A percentile compares a stretch with the other conserved stretches of the same genome.
Evolutionary conservation across 1,284 basidiomycete genomes (phyloP).

Genomic region (Pulveroboletus sp.): DNA sequence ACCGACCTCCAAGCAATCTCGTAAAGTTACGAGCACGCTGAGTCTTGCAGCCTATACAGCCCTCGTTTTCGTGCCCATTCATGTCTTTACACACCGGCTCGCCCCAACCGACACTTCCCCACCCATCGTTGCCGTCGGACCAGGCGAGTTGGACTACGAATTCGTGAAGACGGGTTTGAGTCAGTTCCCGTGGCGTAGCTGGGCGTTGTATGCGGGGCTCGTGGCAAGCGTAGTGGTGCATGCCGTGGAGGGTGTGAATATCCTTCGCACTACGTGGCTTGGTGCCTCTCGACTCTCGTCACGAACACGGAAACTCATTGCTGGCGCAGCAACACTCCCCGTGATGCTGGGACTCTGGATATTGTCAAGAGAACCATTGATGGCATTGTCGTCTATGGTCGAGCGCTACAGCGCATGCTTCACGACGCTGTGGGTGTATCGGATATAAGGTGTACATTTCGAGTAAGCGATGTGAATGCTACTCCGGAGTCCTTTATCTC

Average conservation of each 20-base stretch:
- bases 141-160: slow-evolving; percentile 72
- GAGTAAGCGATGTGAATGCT: neutral
- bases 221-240: slow-evolving; percentile 55
- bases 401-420: slow-evolving; percentile 43
- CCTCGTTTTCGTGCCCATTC: slow-evolving; percentile 59
- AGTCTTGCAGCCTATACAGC: slow-evolving; percentile 58
- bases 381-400: slow-evolving; percentile 52
- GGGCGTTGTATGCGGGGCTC: slow-evolving; percentile 60
- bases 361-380: slow-evolving; percentile 57
- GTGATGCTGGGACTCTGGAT: slow-evolving; percentile 54
- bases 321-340: slow-evolving; percentile 45
- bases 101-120: slow-evolving; percentile 39
- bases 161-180: slow-evolving; percentile 68
- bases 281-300: slow-evolving; percentile 19
- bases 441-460: slow-evolving; percentile 5
- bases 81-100: slow-evolving; percentile 63
- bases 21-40: slow-evolving; percentile 49
- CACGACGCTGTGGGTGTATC: slow-evolving; percentile 28
- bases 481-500: neutral
- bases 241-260: slow-evolving; percentile 53
- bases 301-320: slow-evolving; percentile 36
- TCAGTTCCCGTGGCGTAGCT: slow-evolving; percentile 59
- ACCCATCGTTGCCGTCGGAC: slow-evolving; percentile 61
- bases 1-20: slow-evolving; percentile 35
- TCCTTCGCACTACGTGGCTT: slow-evolving; percentile 50